Evolutionary conservation across 2,329 filamentous ascomycete genomes (phyloP), one percentile per base, ranked within the genome.

Genomic region (Thermochaetoides dissita): DNA sequence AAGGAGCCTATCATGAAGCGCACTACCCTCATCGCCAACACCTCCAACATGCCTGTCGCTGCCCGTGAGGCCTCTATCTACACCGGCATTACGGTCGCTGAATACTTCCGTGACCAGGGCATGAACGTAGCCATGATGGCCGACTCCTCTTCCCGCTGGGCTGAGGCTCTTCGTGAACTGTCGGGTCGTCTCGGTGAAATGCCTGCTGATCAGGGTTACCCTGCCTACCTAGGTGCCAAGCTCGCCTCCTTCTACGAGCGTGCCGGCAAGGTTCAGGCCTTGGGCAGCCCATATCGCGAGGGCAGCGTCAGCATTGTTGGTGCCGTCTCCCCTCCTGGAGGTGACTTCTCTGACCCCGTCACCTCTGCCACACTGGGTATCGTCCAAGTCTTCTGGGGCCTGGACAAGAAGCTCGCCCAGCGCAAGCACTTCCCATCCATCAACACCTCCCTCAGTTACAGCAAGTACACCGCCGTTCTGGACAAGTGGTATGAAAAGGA

Each of bases 1-100:
- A 82, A 89, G 66, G 91, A 98, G 63, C 88, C 89, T 53, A 98
- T 98, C 71, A 98, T 98, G 91, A 98, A 98, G 78, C 89, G 91
- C 63, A 98, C 91, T 10, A 93, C 87, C 17, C 74, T 98, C 47
- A 96, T 98, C 59, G 91, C 91, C 63, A 98, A 98, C 68, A 98
- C 91, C 36, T 98, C 91, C 56, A 98, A 98, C 73, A 98, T 98
- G 91, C 91, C 91, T 48, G 91, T 98, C 58, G 91, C 91, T 50
- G 91, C 91, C 47, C 86, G 91, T 68, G 91, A 98, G 65, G 91
- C 91, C 44, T 98, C 91, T 51, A 98, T 98, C 61, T 98, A 98
- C 67, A 98, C 91, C 3, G 91, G 76, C 39, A 94, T 95, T 51
- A 94, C 86, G 0, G 81, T 95, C 0, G 84, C 86, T 35, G 91